Base-by-base conservation (phyloP, 1,284 basidiomycete genomes). In the Irpex sp. region DNA sequence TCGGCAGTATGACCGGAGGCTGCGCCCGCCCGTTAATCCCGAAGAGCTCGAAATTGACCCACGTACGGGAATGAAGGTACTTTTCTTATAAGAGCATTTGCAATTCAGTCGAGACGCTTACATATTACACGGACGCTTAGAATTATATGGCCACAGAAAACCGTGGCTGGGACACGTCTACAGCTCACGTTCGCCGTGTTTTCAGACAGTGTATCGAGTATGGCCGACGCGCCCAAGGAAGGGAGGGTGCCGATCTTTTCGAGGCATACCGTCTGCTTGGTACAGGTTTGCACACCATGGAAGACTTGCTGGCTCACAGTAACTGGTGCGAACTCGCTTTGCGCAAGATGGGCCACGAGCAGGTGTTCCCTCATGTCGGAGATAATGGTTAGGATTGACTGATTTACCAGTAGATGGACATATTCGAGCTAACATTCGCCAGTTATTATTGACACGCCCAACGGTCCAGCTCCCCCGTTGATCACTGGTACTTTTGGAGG, bases 281-380 rank as follows among this genome's bases (percentile, higher is more conserved):
- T 26, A 87, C 85, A 54, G 89, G 85, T 38, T 78, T 92, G 31
- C 88, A 91, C 72, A 91, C 89, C 4, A 77, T 91, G 73, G 89
- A 92, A 72, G 89, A 92, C 72, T 78, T 94, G 60, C 80, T 91
- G 26, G 92, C 93, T 0, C 93, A 95, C 74, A 91, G 88, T 67
- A 92, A 92, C 74, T 92, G 87, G 83, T 89, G 88, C 71, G 89
- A 92, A 74, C 77, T 91, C 40, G 85, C 85, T 0, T 80, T 94
- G 8, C 82, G 85, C 69, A 88, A 88, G 71, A 80, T 93, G 76
- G 92, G 92, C 0, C 79, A 93, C 71, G 73, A 81, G 34, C 80
- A 92, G 54, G 91, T 95, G 9, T 95, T 95, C 77, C 88, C 88
- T 60, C 93, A 95, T 75, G 92, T 95, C 58, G 93, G 93, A n/a